Conservation (phyloP, 2,329 filamentous ascomycete genomes). For the Uncinocarpus reesii region DNA sequence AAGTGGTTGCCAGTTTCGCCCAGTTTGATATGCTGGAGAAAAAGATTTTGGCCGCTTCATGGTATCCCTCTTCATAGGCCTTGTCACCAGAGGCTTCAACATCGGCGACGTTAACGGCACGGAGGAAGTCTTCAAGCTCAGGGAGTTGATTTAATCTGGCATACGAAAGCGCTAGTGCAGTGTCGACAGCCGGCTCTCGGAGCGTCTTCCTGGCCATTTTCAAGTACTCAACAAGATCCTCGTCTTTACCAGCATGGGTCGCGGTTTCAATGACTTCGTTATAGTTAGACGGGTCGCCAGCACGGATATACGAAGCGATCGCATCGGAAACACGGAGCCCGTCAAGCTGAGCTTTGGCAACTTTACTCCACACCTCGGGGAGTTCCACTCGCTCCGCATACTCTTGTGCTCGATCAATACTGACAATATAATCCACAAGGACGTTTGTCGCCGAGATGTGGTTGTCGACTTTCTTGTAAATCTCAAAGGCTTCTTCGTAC, state of each 20-base stretch:
- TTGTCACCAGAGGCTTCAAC: conserved; percentile 96
- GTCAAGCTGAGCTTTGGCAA: conserved; percentile 94
- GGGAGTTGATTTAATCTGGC: conserved; percentile 82
- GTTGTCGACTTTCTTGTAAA: conserved; percentile 95
- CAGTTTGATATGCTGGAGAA: conserved; percentile 98
- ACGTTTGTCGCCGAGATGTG: conserved; percentile 80
- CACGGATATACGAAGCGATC: conserved; percentile 95
- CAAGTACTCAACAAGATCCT: conserved; percentile 91
- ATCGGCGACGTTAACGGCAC: conserved; percentile 85
- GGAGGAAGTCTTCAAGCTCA: conserved; percentile 93
- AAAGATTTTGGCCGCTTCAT: conserved; percentile 97
- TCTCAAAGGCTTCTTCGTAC: conserved; percentile 93
- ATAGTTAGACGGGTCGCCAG: conserved; percentile 85
- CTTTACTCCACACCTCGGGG: conserved; percentile 95
- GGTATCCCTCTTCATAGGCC: conserved; percentile 86
- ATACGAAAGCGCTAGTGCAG: conserved; percentile 83
- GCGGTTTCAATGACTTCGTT: conserved; percentile 92
- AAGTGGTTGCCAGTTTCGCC: conserved; percentile 94
- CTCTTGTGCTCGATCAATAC: conserved; percentile 91
- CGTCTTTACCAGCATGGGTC: conserved; percentile 91
- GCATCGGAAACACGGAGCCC: conserved; percentile 84
- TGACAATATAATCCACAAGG: conserved; percentile 90
- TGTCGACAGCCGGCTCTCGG: conserved; percentile 87
- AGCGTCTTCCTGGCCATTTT: conserved; percentile 96
- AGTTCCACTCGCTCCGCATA: conserved; percentile 91